These are phyloP conservation scores for Gracilaria caudata DNA, from an alignment of 23 red algal genomes.

Conservation along the genomic window DNA sequence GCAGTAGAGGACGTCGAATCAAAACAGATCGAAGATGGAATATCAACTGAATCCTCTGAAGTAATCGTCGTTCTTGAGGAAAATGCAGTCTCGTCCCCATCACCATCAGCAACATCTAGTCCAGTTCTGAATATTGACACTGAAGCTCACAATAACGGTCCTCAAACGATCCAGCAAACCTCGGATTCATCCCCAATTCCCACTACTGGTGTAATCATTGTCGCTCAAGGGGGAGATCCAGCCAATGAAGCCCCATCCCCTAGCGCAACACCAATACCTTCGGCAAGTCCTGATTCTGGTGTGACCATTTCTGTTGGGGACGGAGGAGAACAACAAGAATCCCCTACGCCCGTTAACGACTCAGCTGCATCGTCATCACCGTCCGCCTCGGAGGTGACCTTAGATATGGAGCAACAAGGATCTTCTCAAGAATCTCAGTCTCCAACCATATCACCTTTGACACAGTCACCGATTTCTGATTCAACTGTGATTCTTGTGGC, in stretches of 20 bases:
- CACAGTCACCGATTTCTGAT: neutral
- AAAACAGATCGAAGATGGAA: neutral
- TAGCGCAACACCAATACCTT: neutral
- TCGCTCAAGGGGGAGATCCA: neutral
- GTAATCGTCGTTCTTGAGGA: constrained; percentile 36
- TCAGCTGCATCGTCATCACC: neutral
- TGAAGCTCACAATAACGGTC: neutral
- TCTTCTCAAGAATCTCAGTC: neutral
- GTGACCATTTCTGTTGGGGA: neutral
- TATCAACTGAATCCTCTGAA: neutral
- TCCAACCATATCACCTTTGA: neutral
- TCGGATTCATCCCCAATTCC: neutral
- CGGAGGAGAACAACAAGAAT: neutral
- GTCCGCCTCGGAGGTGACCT: neutral
- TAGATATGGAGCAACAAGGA: neutral
- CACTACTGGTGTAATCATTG: constrained; percentile 5
- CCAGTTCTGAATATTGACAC: neutral
- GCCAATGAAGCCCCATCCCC: neutral
- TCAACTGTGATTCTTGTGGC: neutral
- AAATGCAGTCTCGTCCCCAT: neutral
- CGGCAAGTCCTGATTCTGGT: neutral
- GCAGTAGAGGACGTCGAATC: constrained; percentile 11
- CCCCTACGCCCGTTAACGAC: neutral
- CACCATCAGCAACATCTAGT: constrained; percentile 16
- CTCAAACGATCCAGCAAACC: neutral